phyloP scores from a whole-genome alignment of 1,284 basidiomycete species.

The Thelephora terrestris region DNA sequence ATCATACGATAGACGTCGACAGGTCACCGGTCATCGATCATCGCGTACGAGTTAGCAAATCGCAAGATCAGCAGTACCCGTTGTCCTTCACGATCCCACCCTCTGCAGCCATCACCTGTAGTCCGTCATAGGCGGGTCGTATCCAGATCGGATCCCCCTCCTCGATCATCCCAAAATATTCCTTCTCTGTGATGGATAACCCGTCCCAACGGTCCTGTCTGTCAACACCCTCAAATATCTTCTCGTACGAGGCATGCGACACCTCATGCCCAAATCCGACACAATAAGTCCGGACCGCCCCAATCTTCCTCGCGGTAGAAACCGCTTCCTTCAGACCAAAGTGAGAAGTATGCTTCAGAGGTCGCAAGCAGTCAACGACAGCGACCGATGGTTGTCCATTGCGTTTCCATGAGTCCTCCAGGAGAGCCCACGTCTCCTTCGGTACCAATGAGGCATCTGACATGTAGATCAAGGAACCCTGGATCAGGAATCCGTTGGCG shows the following conservation, averaged over 20 bases:
- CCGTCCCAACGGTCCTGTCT: conserved; percentile 18
- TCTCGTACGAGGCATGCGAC: conserved; percentile 57
- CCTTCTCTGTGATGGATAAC: conserved; percentile 29
- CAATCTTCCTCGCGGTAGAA: conserved; percentile 39
- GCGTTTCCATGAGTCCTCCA: conserved; percentile 25
- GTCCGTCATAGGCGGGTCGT: conserved; percentile 61
- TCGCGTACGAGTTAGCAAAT: conserved; percentile 2
- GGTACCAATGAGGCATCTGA: conserved; percentile 72
- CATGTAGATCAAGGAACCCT: conserved; percentile 54
- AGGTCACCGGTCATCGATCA: not conserved
- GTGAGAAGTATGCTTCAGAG: conserved; percentile 58
- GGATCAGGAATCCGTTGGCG: conserved; percentile 67
- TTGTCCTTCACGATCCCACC: conserved; percentile 37
- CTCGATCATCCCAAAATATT: conserved; percentile 35
- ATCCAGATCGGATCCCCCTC: conserved; percentile 45
- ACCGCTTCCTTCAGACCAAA: conserved; percentile 56
- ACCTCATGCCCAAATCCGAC: conserved; percentile 65
- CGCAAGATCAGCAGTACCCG: conserved; percentile 24
- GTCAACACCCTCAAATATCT: conserved; percentile 41
- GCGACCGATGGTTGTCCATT: conserved; percentile 36
- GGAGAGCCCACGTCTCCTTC: conserved; percentile 49
- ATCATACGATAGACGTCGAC: not conserved
- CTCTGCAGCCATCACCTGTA: conserved; percentile 37
- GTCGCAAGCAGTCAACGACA: conserved; percentile 62
- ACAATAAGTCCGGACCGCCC: conserved; percentile 52